Conservation (phyloP, 1,139 yeast genomes). For the Nakaseomyces nivariensis region DNA sequence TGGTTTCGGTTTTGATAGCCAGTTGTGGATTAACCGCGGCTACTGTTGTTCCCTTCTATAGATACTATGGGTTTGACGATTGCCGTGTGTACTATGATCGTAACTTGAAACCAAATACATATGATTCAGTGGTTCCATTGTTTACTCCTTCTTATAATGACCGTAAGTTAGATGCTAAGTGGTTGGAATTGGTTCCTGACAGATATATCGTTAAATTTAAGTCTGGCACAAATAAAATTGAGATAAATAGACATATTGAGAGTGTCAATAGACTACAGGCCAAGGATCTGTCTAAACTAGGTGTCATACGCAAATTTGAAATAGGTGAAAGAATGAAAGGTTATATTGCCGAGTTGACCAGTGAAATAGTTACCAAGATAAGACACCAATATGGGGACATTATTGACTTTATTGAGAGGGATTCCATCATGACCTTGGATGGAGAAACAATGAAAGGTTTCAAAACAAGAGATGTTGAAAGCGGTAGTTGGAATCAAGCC, state of each 20-base stretch:
- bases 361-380: slow-evolving; percentile 58
- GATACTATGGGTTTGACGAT: background rate
- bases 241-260: background rate
- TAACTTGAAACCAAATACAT: background rate
- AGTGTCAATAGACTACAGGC: background rate
- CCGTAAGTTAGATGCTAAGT: background rate
- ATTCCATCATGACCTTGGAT: slow-evolving; percentile 60
- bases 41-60: background rate
- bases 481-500: slow-evolving; percentile 95
- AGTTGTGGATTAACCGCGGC: too few species aligned
- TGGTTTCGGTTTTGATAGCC: too few species aligned
- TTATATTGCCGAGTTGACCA: slow-evolving; percentile 67
- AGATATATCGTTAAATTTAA: background rate
- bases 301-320: slow-evolving; percentile 57
- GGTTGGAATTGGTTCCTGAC: background rate
- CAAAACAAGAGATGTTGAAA: slow-evolving; percentile 34
- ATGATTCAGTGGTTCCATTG: background rate
- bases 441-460: slow-evolving; percentile 38
- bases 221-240: background rate
- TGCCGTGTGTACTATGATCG: background rate
- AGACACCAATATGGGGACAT: slow-evolving; percentile 52
- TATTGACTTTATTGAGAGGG: slow-evolving; percentile 60
- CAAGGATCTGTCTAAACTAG: slow-evolving; percentile 23
- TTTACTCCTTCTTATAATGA: background rate
- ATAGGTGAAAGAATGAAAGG: slow-evolving; percentile 49